Conservation (phyloP, 352 stramenopile genomes). For the Sclerospora graminicola region DNA sequence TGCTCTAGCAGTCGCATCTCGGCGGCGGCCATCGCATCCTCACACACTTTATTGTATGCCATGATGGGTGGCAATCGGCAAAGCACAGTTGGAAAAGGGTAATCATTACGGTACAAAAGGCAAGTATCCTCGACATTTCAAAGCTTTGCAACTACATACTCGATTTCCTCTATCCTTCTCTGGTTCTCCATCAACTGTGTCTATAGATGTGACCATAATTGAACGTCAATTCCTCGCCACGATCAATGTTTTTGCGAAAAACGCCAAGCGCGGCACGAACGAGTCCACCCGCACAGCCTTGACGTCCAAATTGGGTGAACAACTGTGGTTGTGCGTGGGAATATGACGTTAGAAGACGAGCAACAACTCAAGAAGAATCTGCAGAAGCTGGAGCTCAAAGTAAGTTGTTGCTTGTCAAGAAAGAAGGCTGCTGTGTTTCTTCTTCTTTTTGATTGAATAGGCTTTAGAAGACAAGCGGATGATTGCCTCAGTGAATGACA, state of each 20-base stretch:
- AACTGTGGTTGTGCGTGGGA: constrained; percentile 76
- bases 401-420: too few relatives aligned
- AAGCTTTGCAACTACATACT: constrained; percentile 20
- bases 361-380: too few relatives aligned
- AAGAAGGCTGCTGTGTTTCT: too few relatives aligned
- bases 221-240: constrained; percentile 45
- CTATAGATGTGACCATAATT: constrained; percentile 31
- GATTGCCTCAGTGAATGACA: too few relatives aligned
- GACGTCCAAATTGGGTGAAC: constrained; percentile 36
- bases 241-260: constrained; percentile 32
- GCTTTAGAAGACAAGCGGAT: too few relatives aligned
- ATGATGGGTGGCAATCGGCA: constrained; percentile 11
- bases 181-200: background rate
- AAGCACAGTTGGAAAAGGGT: constrained; percentile 7
- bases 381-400: too few relatives aligned
- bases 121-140: constrained; percentile 24
- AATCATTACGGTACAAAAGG: constrained; percentile 24
- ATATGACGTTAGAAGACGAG: too few relatives aligned
- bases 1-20: constrained; percentile 62
- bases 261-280: constrained; percentile 45
- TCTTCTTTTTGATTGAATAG: too few relatives aligned
- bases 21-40: constrained; percentile 44
- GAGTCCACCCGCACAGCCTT: constrained; percentile 43
- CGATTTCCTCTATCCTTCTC: background rate
- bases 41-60: constrained; percentile 59